Evolutionary conservation across 768 basidiomycete genomes (phyloP), one percentile per base, ranked within the genome.

Genomic region (Boletus reticuloceps): DNA sequence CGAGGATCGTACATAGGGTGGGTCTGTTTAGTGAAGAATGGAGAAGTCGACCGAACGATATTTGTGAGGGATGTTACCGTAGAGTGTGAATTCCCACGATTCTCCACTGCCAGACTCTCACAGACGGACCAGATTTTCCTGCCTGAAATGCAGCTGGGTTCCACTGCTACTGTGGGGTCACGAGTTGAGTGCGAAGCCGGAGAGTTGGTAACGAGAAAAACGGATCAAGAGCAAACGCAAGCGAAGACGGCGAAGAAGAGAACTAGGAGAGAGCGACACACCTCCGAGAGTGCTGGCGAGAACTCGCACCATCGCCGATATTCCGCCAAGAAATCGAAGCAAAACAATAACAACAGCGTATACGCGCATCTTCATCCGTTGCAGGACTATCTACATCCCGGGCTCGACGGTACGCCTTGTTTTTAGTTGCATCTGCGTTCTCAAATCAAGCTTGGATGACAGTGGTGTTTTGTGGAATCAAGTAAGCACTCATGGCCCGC

Each of bases 401-500:
- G 74, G 22, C 75, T 91, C 2, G 85, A 89, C 50, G 76, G 89
- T 89, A 60, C 43, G 75, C 60, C 37, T 45, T n/a, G 13, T 22
- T 36, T 61, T 41, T 50, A 37, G 1, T 7, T 20, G 5, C 20
- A 10, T 19, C 34, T 44, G 39, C 17, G 19, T 20, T 19, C 52
- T 49, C 17, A 40, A 20, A 39, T 44, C 6, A 16, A 54, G 4
- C 43, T 25, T 47, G 42, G 6, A 27, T 31, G 17, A 48, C 27
- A 93, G 90, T 93, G 22, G 60, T 92, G 14, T 91, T 94, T 60
- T 92, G 89, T 63, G 91, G 92, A 9, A 91, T 94, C 47, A 94
- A 92, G 91, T 91, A 58, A 51, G 77, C 58, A 16, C 46, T 17
- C 12, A n/a, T 8, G 16, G 22, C 17, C 2, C 10, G 11, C 6